Evolutionary conservation across 441 rosid genomes (phyloP).

Genomic region (Kokia cookei): DNA sequence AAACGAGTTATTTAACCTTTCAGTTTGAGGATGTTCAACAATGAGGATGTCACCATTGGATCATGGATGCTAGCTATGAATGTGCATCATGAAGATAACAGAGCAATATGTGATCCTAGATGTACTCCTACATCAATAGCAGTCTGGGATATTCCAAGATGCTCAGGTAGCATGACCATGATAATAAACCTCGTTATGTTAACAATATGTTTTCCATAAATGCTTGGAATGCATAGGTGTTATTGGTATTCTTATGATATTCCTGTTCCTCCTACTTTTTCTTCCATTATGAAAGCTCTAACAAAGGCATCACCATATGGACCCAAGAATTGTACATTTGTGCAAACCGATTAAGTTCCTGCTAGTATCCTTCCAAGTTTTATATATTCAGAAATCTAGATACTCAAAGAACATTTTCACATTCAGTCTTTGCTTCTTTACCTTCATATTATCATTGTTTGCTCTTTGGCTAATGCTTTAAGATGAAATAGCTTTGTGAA

Average conservation of each 20-base stretch:
- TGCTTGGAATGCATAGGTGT: background rate
- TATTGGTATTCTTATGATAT: background rate
- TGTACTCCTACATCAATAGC: conserved; percentile 75
- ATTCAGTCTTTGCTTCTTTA: background rate
- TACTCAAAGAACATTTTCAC: background rate
- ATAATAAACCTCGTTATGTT: background rate
- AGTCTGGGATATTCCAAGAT: conserved; percentile 85
- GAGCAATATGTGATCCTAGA: conserved; percentile 69
- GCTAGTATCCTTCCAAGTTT: background rate
- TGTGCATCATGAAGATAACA: conserved; percentile 67
- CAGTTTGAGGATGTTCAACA: conserved; percentile 63
- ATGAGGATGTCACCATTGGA: conserved; percentile 74
- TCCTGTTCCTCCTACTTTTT: background rate
- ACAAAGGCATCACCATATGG: background rate
- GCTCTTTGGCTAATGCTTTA: background rate
- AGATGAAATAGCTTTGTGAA: background rate
- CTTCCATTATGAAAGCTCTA: background rate
- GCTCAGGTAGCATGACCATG: conserved; percentile 47
- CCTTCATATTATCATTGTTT: background rate
- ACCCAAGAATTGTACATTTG: background rate
- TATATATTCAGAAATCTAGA: background rate
- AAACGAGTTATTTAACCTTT: conserved; percentile 8
- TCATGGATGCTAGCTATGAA: conserved; percentile 93
- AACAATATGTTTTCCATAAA: background rate
- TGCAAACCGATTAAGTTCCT: background rate